Evolutionary conservation across 202 grass and related monocot genomes (phyloP), one percentile per base, ranked within the genome.

Genomic region (Sporobolus alterniflorus): DNA sequence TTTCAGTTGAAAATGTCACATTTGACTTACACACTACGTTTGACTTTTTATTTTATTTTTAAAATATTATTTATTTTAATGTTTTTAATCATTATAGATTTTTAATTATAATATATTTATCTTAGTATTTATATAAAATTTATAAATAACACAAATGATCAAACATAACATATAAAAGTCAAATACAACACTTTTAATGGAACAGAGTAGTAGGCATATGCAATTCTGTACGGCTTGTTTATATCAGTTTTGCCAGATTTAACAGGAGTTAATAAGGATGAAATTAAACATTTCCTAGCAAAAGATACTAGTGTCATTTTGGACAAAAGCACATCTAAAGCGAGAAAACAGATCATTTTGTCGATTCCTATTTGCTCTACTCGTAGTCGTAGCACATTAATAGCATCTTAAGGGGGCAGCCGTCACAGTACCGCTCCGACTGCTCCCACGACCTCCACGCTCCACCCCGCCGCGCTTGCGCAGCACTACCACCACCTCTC

Each of bases 341-440:
- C 13, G 61, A 6, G 34, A 12, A 60, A 61, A 60, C 16, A 60
- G 69, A 83, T 74, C 73, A 83, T 86, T 83, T 83, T 90, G 88
- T 90, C 83, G 1, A 79, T 79, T 86, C 51, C 62, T 79, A 22
- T 63, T 86, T 86, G 67, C 78, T 90, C 73, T 64, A 62, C 68
- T 15, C 42, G 68, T 69, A 2, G 74, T 15, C 42, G 68, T 69
- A 2, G 74, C 74, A 22, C 88, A 83, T 86, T 86, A 74, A 83
- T 74, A 83, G 67, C 73, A 20, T 13, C 14, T 3, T 13, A 24
- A 29, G 12, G 26, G 52, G 6, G 28, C 59, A 14, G 59, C 59
- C 54, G 26, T 29, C 29, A 31, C 59, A 29, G 11, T 4, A 60
- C 56, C 29, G 12, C 12, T 29, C 25, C 26, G 67, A 52, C 76